Evolutionary conservation across 31 red algal species (phyloP).

Genomic region (Porphyra umbilicalis): DNA sequence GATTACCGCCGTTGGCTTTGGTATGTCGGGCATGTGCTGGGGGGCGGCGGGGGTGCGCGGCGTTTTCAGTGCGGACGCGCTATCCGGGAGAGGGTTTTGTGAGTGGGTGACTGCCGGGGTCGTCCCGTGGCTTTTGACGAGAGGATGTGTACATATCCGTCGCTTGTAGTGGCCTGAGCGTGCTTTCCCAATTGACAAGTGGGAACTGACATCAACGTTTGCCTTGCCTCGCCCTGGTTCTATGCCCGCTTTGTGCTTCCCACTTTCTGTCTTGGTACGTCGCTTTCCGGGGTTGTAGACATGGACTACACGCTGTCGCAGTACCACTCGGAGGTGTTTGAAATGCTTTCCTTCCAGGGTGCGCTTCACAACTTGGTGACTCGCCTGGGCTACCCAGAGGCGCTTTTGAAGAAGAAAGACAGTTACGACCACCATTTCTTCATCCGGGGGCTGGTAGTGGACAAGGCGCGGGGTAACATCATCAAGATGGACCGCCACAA

Average conservation of each 20-base stretch:
- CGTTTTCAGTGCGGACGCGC: not conserved
- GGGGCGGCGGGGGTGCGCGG: not conserved
- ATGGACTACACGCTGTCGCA: constrained; percentile 83
- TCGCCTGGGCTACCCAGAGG: constrained; percentile 66
- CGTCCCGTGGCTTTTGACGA: too few species aligned
- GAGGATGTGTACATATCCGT: too few species aligned
- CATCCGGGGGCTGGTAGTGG: constrained; percentile 83
- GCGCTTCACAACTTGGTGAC: constrained; percentile 67
- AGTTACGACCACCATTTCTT: constrained; percentile 74
- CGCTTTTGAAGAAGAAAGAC: constrained; percentile 22
- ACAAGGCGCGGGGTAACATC: constrained; percentile 85
- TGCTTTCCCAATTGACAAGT: too few species aligned
- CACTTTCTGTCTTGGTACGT: not conserved
- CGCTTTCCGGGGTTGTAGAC: not conserved
- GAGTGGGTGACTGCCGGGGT: not conserved
- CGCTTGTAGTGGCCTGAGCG: too few species aligned
- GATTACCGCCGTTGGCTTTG: constrained; percentile 91
- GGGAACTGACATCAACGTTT: too few species aligned
- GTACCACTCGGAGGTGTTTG: constrained; percentile 82
- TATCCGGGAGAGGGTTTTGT: too few species aligned
- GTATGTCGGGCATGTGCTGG: constrained; percentile 49
- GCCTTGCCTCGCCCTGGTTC: not conserved
- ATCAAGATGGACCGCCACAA: constrained; percentile 97
- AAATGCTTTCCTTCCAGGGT: constrained; percentile 54
- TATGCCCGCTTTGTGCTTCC: not conserved